Percentiles rank a stretch among this genome's conserved stretches.
phyloP scores from a whole-genome alignment of 371 early-diverging fungal genomes.

The Apophysomyces ossiformis region DNA sequence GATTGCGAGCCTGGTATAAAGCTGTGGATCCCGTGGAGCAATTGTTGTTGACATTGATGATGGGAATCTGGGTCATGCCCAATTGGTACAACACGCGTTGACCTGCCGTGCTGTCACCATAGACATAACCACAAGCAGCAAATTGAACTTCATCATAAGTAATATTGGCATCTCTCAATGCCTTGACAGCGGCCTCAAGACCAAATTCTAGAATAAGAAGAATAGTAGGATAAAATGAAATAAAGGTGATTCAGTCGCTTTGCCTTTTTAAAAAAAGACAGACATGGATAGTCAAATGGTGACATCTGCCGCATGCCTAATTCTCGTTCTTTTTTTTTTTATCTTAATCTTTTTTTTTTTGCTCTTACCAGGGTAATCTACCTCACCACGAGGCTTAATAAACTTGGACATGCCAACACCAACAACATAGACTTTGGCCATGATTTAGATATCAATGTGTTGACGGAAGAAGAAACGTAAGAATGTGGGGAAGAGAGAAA shows the following conservation, averaged over 20 bases:
- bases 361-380: constrained; percentile 62
- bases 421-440: constrained; percentile 46
- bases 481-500: neutral
- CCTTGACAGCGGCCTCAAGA: constrained; percentile 77
- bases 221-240: neutral
- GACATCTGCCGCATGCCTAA: too few relatives aligned
- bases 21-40: constrained; percentile 83
- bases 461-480: neutral
- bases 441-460: neutral
- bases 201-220: constrained; percentile 56
- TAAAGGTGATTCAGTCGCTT: too few relatives aligned
- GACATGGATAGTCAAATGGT: too few relatives aligned
- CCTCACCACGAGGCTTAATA: constrained; percentile 62
- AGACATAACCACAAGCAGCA: constrained; percentile 66
- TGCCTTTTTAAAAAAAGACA: too few relatives aligned
- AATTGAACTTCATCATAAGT: constrained; percentile 71
- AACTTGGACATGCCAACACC: constrained; percentile 77
- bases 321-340: too few relatives aligned
- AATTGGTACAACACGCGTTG: constrained; percentile 76
- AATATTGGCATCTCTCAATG: constrained; percentile 71
- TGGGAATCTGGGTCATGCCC: constrained; percentile 69
- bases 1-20: constrained; percentile 71
- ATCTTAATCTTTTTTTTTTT: too few relatives aligned
- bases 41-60: constrained; percentile 81
- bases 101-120: constrained; percentile 75